Evolutionary conservation across 2,329 filamentous ascomycete species (phyloP).

Genomic region (Alternaria triticimaculans): DNA sequence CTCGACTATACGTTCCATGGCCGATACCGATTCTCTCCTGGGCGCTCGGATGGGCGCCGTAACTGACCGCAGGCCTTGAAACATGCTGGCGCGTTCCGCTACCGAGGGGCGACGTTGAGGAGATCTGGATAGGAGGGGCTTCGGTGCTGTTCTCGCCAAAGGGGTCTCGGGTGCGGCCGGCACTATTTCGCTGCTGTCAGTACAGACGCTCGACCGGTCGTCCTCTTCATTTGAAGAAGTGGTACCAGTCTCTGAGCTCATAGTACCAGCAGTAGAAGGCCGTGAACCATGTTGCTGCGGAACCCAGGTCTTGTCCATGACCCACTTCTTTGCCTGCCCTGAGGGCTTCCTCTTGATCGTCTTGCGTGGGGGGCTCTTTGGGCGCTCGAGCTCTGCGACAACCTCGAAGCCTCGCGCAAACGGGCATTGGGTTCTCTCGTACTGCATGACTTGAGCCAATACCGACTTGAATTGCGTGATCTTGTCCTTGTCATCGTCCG

Average conservation of each 20-base stretch:
- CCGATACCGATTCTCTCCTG: conserved; percentile 18
- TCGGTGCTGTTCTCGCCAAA: conserved; percentile 22
- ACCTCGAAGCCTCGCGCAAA: conserved; percentile 80
- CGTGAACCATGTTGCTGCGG: conserved; percentile 51
- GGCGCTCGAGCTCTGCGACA: conserved; percentile 72
- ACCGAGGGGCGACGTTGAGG: conserved; percentile 32
- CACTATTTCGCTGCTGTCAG: conserved; percentile 37
- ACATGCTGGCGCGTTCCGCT: conserved; percentile 39
- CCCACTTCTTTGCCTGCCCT: conserved; percentile 59
- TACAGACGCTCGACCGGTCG: conserved; percentile 43
- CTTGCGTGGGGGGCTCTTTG: conserved; percentile 62
- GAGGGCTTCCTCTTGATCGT: conserved; percentile 64
- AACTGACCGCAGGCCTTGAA: conserved; percentile 38
- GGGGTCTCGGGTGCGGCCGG: conserved; percentile 29
- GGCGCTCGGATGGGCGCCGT: conserved; percentile 29
- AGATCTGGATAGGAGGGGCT: conserved; percentile 15
- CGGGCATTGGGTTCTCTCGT: conserved; percentile 87
- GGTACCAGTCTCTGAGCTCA: conserved; percentile 39
- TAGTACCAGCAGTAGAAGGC: conserved; percentile 38
- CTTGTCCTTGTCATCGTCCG: conserved; percentile 67
- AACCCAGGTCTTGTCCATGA: conserved; percentile 55
- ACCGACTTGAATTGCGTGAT: conserved; percentile 73
- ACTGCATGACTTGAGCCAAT: conserved; percentile 75
- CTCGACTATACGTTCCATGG: conserved; percentile 30
- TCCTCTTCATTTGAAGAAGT: conserved; percentile 45